phyloP scores from a whole-genome alignment of 2,329 filamentous ascomycete species.

The Alternaria viburni region DNA sequence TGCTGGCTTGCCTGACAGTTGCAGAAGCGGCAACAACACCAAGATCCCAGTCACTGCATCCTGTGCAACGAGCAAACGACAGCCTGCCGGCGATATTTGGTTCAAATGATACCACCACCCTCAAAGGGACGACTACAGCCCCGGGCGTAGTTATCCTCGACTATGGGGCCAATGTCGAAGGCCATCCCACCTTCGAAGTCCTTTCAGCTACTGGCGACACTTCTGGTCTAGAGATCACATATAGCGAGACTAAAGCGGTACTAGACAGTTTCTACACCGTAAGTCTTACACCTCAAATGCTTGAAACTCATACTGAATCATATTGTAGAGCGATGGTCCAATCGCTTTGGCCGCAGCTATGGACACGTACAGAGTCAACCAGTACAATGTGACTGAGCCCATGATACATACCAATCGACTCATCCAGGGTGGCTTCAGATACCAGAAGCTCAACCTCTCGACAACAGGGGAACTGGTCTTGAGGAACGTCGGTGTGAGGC shows the following conservation, averaged over 20 bases:
- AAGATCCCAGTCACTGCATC: not conserved
- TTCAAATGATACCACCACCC: not conserved
- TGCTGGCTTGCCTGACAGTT: not conserved
- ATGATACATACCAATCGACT: constrained; percentile 39
- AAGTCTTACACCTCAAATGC: not conserved
- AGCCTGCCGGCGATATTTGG: not conserved
- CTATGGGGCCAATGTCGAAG: constrained; percentile 20
- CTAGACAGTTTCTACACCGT: not conserved
- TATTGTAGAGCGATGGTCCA: constrained; percentile 39
- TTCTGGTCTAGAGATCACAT: not conserved
- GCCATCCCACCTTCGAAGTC: constrained; percentile 21
- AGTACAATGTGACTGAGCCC: constrained; percentile 41
- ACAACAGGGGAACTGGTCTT: constrained; percentile 6
- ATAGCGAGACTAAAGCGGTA: not conserved
- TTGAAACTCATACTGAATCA: not conserved
- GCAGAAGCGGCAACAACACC: not conserved
- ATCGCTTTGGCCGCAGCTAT: constrained; percentile 46
- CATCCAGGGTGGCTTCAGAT: constrained; percentile 48
- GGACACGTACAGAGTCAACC: constrained; percentile 48
- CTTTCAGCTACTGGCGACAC: constrained; percentile 17
- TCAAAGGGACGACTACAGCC: not conserved
- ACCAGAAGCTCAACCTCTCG: constrained; percentile 48
- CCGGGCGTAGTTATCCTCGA: constrained; percentile 3
- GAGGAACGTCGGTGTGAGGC: not conserved
- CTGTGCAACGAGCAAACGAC: not conserved